Base-by-base conservation (phyloP, 2,329 filamentous ascomycete species). In the Cladosporium cucumerinum region DNA sequence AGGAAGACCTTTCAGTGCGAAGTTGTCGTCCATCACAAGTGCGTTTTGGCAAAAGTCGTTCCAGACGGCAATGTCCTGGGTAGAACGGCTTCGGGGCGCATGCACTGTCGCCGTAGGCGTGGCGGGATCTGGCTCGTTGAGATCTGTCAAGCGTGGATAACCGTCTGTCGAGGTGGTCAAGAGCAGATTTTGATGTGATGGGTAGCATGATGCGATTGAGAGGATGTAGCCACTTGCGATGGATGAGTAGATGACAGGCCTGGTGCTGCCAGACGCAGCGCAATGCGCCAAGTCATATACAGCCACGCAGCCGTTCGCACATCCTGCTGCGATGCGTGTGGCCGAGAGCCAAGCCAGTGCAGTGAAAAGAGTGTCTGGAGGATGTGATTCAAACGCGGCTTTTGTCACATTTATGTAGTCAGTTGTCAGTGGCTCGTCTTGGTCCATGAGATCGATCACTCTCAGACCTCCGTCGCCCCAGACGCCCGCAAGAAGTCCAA, bases 381-480 rank as follows among this genome's bases (percentile, higher is more conserved):
- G 80, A 23, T 75, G 78, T 5, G 80, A 76, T 64, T 82, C 79
- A 69, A 87, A 85, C 3, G 82, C 81, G 8, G 82, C 80, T 18
- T 74, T 74, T 3, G 77, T 72, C 32, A 85, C 73, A 65, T 79
- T 77, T n/a, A 82, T 74, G 65, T 78, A 78, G 34, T 59, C 43
- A 58, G 66, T 63, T 30, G 61, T 39, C 12, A 26, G 23, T 14
- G 54, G 21, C 16, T 52, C 2, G 62, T 69, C 25, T n/a, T 66
- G 61, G 16, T 67, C 65, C 28, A 69, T 78, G n/a, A 88, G 71
- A 69, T 86, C 81, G 36, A 88, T 71, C 5, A 88, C 78, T 64
- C 85, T 78, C 5, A 86, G 74, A 55, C 74, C 78, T 5, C 86
- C 86, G 71, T 89, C 87, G n/a, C 79, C 80, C 78, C 83, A 87